These are phyloP conservation scores for Apiotrichum gracile DNA, from an alignment of 1,284 basidiomycete species.

Conservation along the genomic window DNA sequence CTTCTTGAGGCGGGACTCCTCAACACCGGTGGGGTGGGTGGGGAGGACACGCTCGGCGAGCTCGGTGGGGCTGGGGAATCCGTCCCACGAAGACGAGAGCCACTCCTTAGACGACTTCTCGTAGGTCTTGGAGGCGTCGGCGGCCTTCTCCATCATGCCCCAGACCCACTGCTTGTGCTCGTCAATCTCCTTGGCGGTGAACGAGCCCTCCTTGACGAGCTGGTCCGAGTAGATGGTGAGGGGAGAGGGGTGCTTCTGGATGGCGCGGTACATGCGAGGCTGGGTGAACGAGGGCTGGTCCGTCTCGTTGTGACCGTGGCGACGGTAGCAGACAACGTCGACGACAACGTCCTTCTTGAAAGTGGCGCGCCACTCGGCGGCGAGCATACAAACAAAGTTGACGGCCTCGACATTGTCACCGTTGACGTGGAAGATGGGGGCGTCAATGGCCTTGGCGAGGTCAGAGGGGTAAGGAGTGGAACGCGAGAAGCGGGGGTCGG, in stretches of 20 bases:
- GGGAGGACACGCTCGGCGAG: slow-evolving; percentile 88
- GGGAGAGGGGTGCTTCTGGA: slow-evolving; percentile 88
- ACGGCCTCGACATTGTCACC: slow-evolving; percentile 98
- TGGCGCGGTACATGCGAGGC: slow-evolving; percentile 97
- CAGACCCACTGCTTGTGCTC: slow-evolving; percentile 99
- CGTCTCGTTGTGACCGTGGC: slow-evolving; percentile 98
- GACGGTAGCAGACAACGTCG: slow-evolving; percentile 98
- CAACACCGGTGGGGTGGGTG: slow-evolving; percentile 76
- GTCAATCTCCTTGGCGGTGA: slow-evolving; percentile 93
- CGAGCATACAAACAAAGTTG: slow-evolving; percentile 95
- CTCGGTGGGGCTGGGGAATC: slow-evolving; percentile 95
- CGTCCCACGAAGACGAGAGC: slow-evolving; percentile 96
- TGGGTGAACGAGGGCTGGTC: slow-evolving; percentile 99
- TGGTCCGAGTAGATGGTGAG: slow-evolving; percentile 88
- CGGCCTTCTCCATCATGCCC: slow-evolving; percentile 95
- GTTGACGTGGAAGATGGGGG: slow-evolving; percentile 99
- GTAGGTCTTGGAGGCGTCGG: slow-evolving; percentile 86
- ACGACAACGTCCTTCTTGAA: slow-evolving; percentile 99
- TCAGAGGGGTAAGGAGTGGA: slow-evolving; percentile 99
- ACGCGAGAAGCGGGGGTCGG: slow-evolving; percentile 93
- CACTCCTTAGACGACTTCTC: slow-evolving; percentile 89
- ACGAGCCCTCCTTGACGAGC: slow-evolving; percentile 84
- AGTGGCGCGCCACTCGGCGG: slow-evolving; percentile 95
- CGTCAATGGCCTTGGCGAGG: slow-evolving; percentile 96
- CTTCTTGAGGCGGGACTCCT: slow-evolving; percentile 70